Conservation (phyloP, 495 filamentous ascomycete genomes). For the Aspergillus affinis region DNA sequence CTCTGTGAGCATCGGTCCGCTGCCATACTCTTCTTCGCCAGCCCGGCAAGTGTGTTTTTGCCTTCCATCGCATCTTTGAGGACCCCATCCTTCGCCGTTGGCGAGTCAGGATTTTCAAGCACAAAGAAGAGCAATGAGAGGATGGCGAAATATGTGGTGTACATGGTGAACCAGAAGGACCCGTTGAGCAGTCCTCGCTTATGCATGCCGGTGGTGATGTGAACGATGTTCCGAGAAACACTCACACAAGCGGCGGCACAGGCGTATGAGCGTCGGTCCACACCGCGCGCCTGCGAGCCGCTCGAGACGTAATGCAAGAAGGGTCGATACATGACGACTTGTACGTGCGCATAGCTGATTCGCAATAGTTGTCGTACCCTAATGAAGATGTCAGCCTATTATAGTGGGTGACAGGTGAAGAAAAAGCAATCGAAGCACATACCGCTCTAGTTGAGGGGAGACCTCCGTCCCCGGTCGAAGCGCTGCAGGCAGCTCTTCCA, state of each 20-base stretch:
- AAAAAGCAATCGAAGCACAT: slow-evolving; percentile 28
- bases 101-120: slow-evolving; percentile 81
- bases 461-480: slow-evolving; percentile 76
- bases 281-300: slow-evolving; percentile 60
- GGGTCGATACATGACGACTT: slow-evolving; percentile 93
- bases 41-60: slow-evolving; percentile 70
- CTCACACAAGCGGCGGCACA: slow-evolving; percentile 91
- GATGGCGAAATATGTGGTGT: slow-evolving; percentile 93
- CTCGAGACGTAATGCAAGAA: slow-evolving; percentile 93
- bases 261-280: slow-evolving; percentile 84
- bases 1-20: slow-evolving; percentile 80
- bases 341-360: slow-evolving; percentile 85
- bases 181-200: slow-evolving; percentile 78
- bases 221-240: slow-evolving; percentile 90
- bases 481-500: slow-evolving; percentile 70
- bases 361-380: slow-evolving; percentile 85
- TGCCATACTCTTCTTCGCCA: slow-evolving; percentile 82
- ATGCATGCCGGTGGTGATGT: slow-evolving; percentile 88
- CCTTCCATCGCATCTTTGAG: slow-evolving; percentile 82
- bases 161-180: slow-evolving; percentile 95
- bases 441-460: slow-evolving; percentile 73
- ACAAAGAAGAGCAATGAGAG: slow-evolving; percentile 87
- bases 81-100: slow-evolving; percentile 69
- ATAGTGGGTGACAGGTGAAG: background rate
- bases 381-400: slow-evolving; percentile 11